Evolutionary conservation across 2,329 filamentous ascomycete species (phyloP).

Genomic region (Nannizziopsis arthrosporioides): DNA sequence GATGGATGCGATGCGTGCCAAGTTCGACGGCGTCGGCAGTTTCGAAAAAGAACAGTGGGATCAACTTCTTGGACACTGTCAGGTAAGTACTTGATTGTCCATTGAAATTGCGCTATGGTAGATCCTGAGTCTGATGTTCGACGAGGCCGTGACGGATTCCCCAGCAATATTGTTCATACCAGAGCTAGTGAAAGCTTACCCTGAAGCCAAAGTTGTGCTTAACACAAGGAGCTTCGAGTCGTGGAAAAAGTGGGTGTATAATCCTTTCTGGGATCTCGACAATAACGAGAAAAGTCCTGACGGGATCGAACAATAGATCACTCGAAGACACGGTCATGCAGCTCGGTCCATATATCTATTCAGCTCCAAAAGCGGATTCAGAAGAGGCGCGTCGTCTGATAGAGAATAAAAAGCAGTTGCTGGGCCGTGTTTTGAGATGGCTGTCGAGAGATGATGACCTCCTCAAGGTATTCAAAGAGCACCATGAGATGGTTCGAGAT

Average conservation of each 20-base stretch:
- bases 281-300: not conserved
- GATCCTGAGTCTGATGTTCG: too few species aligned
- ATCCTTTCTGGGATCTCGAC: not conserved
- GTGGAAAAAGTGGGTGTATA: slow-evolving; percentile 34
- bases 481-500: slow-evolving; percentile 43
- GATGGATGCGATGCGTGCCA: slow-evolving; percentile 55
- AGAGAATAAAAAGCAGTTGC: not conserved
- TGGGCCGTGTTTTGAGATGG: slow-evolving; percentile 39
- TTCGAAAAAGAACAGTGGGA: slow-evolving; percentile 60
- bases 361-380: too few species aligned
- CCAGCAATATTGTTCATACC: slow-evolving; percentile 56
- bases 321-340: not conserved
- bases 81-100: slow-evolving; percentile 19
- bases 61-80: slow-evolving; percentile 53
- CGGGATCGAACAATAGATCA: not conserved
- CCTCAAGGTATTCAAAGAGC: slow-evolving; percentile 47
- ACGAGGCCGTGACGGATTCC: slow-evolving; percentile 55
- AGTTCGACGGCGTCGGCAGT: slow-evolving; percentile 49
- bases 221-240: slow-evolving; percentile 55
- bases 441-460: slow-evolving; percentile 41
- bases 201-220: slow-evolving; percentile 59
- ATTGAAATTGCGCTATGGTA: not conserved
- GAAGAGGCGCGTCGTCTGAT: not conserved
- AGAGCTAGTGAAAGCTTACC: slow-evolving; percentile 60
- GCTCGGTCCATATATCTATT: too few species aligned